Base-by-base conservation (phyloP, 495 filamentous ascomycete genomes). In the Baudoinia panamericana region DNA sequence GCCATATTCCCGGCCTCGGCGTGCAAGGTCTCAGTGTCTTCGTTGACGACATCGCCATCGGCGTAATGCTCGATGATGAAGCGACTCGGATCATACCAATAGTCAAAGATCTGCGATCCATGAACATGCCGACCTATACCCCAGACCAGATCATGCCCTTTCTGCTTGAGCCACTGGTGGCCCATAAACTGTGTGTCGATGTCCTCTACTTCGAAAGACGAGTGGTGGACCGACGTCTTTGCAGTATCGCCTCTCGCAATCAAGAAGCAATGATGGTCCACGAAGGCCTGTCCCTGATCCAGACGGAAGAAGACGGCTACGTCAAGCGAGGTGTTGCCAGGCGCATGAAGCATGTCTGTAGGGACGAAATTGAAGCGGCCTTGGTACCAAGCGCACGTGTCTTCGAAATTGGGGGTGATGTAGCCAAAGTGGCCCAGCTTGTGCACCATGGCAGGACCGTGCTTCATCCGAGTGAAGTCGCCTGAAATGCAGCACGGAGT, bases 31-130 rank as follows among this genome's bases (percentile, higher is more conserved):
- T 23, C 2, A 7, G 73, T 74, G 10, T 65, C 62, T 30, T 70
- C 70, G 43, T 78, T 68, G 31, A 84, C 70, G 50, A 82, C 59
- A 42, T 81, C 78, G 13, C 80, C 72, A 55, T 86, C 80, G 16
- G 76, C 73, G 30, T 78, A 77, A 50, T 77, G 69, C 60, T 84
- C 77, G 47, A 75, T 50, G 33, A 75, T 73, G 43, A 72, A 72
- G 3, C 67, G 63, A 13, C 65, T 68, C 0, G 72, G 69, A 56
- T 85, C 79, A 17, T 25, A 25, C 48, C 48, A 70, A 59, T 82
- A 76, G 51, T 82, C 78, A 28, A 84, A 63, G 30, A 72, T 63
- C 49, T 70, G 66, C 51, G 67, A 64, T 41, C 70, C 61, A 63
- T 80, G 55, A 34, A 73, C 58, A 66, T 80, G 71, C 58, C 79